Evolutionary conservation across 805 yeast genomes (phyloP).

Genomic region (Candida oleophila): DNA sequence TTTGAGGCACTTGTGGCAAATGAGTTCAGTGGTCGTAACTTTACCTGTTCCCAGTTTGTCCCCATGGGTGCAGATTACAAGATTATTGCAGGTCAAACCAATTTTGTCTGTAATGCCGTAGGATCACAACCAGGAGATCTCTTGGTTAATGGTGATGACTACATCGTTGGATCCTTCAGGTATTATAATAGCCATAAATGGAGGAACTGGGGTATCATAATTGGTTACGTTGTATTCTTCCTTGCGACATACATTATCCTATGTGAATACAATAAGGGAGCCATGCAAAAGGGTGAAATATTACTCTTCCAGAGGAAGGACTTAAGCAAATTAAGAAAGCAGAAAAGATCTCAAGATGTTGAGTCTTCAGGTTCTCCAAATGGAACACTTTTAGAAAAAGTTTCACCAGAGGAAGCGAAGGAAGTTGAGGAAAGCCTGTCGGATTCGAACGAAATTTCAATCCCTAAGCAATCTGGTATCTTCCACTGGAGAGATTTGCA

Average conservation of each 20-base stretch:
- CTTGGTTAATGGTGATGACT: constrained; percentile 24
- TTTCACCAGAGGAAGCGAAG: constrained; percentile 8
- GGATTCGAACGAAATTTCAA: constrained; percentile 14
- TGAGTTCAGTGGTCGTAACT: constrained; percentile 50
- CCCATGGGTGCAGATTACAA: constrained; percentile 43
- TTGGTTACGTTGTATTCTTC: constrained; percentile 57
- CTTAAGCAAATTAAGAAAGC: constrained; percentile 46
- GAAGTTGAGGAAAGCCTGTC: constrained; percentile 12
- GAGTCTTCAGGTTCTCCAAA: constrained; percentile 15
- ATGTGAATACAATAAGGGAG: constrained; percentile 59
- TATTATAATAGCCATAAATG: constrained; percentile 52
- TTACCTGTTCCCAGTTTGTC: constrained; percentile 46
- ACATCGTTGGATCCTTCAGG: constrained; percentile 38
- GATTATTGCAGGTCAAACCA: constrained; percentile 2
- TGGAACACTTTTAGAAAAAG: constrained; percentile 10
- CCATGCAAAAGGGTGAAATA: constrained; percentile 71
- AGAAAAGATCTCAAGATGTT: constrained; percentile 24
- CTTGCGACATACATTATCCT: constrained; percentile 50
- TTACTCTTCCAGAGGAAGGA: constrained; percentile 55
- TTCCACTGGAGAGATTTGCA: constrained; percentile 79
- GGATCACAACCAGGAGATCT: constrained; percentile 22
- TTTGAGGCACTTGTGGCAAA: constrained; percentile 60
- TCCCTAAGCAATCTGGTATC: constrained; percentile 38
- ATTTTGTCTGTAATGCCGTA: constrained; percentile 19
- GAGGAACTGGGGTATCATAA: constrained; percentile 63